These are phyloP conservation scores for Paxillus rubicundulus DNA, from an alignment of 768 basidiomycete species.

Conservation along the genomic window DNA sequence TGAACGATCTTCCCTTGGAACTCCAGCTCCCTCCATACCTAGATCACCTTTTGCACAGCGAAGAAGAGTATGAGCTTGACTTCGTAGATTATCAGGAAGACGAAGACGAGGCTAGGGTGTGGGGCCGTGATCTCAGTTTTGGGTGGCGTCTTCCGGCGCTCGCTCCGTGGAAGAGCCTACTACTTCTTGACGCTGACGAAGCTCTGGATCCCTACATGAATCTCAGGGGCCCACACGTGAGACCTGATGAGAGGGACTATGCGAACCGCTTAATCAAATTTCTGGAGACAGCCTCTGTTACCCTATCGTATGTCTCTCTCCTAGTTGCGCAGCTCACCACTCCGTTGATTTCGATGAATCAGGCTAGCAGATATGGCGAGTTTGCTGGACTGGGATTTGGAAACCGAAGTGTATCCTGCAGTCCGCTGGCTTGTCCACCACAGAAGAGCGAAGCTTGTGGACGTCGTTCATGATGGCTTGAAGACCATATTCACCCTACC, in stretches of 20 bases:
- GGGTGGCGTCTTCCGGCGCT: conserved; percentile 75
- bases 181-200: conserved; percentile 65
- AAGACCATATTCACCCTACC: conserved; percentile 82
- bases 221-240: conserved; percentile 55
- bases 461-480: conserved; percentile 73
- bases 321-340: not conserved
- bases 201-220: conserved; percentile 60
- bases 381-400: conserved; percentile 79
- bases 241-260: conserved; percentile 60
- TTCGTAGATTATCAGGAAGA: conserved; percentile 50
- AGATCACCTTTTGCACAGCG: conserved; percentile 64
- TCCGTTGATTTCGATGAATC: conserved; percentile 3
- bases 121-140: conserved; percentile 66
- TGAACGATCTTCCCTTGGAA: conserved; percentile 79
- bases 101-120: conserved; percentile 47
- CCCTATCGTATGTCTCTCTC: conserved; percentile 60
- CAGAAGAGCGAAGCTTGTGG: conserved; percentile 85
- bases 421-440: conserved; percentile 92
- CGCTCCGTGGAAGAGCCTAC: conserved; percentile 88
- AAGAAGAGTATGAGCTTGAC: conserved; percentile 57
- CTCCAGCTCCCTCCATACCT: conserved; percentile 84
- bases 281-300: conserved; percentile 68
- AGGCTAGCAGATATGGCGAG: conserved; percentile 80
- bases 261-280: conserved; percentile 75
- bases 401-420: conserved; percentile 82